These are phyloP conservation scores for Neonectria faginata DNA, from an alignment of 2,329 filamentous ascomycete species.

Conservation along the genomic window DNA sequence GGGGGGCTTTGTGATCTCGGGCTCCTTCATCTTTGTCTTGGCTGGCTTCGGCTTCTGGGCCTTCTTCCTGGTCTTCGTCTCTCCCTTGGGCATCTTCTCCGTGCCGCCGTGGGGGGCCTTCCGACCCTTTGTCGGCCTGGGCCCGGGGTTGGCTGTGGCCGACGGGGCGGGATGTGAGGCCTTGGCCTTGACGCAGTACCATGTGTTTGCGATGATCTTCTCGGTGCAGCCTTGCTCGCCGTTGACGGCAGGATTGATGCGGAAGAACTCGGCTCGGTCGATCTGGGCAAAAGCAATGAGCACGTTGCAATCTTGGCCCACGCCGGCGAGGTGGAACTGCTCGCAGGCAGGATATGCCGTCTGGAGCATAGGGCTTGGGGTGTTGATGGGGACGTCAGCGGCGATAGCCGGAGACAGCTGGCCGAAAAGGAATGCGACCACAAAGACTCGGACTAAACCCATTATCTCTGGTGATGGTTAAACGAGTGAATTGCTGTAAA, in stretches of 20 bases:
- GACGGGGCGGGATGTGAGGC: constrained; percentile 4
- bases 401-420: constrained; percentile 2
- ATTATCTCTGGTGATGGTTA: background rate
- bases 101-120: background rate
- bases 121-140: constrained; percentile 1
- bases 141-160: background rate
- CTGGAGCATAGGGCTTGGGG: constrained; percentile 26
- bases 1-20: constrained; percentile 16
- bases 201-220: constrained; percentile 19
- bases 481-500: background rate
- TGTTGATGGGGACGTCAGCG: constrained; percentile 25
- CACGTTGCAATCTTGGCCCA: constrained; percentile 20
- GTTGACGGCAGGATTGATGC: constrained; percentile 25
- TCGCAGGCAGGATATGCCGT: constrained; percentile 23
- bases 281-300: constrained; percentile 20
- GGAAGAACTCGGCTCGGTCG: constrained; percentile 24
- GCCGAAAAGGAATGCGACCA: background rate
- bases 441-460: background rate
- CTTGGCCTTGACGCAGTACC: constrained; percentile 40
- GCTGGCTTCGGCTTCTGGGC: constrained; percentile 7
- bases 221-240: constrained; percentile 16
- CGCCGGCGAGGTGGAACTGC: constrained; percentile 21
- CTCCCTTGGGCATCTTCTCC: background rate
- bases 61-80: constrained; percentile 3
- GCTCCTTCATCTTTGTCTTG: background rate